Percentiles rank a stretch among this genome's conserved stretches.
Conservation (phyloP, 768 basidiomycete species). For the Russula abietina region DNA sequence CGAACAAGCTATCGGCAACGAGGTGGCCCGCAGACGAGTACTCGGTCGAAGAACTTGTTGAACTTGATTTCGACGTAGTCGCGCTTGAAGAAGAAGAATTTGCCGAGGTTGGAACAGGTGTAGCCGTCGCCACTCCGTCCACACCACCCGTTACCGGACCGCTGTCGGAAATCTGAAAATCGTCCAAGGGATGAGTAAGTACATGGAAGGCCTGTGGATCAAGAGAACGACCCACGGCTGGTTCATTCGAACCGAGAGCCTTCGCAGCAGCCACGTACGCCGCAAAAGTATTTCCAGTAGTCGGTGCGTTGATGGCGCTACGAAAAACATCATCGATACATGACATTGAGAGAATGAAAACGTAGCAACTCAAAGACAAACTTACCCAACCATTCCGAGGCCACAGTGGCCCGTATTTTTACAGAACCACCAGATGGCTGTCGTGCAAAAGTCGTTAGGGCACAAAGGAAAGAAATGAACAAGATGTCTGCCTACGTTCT, state of each 20-base stretch:
- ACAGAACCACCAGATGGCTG: slow-evolving; percentile 56
- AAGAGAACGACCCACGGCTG: slow-evolving; percentile 30
- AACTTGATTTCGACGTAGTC: neutral
- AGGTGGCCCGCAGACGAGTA: neutral
- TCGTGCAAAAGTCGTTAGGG: neutral
- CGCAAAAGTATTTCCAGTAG: slow-evolving; percentile 40
- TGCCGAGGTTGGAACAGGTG: slow-evolving; percentile 6
- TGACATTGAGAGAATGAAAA: neutral
- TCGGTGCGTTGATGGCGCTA: slow-evolving; percentile 43
- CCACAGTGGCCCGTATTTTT: slow-evolving; percentile 45
- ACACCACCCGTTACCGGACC: slow-evolving; percentile 41
- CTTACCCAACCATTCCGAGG: slow-evolving; percentile 44
- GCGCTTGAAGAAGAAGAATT: neutral
- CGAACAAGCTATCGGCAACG: slow-evolving; percentile 11
- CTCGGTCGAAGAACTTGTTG: neutral
- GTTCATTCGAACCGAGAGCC: slow-evolving; percentile 34
- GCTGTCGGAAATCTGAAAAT: slow-evolving; percentile 33
- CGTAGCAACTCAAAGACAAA: neutral
- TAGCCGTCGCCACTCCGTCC: slow-evolving; percentile 13
- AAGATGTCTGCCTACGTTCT: slow-evolving; percentile 35
- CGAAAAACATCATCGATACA: neutral
- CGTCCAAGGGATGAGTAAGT: neutral
- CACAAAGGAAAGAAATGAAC: neutral
- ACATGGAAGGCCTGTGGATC: too few species aligned
- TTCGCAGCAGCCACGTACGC: slow-evolving; percentile 39